Evolutionary conservation across 331 rosid species (phyloP).

Genomic region (Acacia pycnantha): DNA sequence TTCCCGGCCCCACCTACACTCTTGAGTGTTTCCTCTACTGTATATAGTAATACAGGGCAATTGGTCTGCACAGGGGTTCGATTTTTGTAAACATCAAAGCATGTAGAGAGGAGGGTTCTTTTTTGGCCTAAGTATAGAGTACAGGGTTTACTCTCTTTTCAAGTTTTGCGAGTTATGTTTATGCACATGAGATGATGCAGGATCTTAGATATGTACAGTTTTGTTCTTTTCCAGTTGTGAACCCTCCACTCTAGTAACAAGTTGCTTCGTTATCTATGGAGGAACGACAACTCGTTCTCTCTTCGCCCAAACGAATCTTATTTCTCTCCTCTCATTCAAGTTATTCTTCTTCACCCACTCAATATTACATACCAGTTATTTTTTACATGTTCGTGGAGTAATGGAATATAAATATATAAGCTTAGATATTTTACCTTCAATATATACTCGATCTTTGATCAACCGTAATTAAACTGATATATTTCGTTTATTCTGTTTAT

Average conservation of each 20-base stretch:
- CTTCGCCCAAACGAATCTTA: neutral
- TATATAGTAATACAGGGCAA: conserved; percentile 5
- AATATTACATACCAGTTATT: neutral
- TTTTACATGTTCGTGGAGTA: neutral
- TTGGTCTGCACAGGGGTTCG: conserved; percentile 15
- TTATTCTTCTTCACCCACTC: neutral
- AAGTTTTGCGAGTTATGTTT: neutral
- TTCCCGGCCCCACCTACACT: conserved; percentile 2
- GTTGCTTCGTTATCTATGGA: neutral
- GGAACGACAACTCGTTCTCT: neutral
- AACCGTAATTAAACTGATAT: no score
- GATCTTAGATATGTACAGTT: neutral
- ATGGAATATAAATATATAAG: neutral
- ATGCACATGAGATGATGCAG: neutral
- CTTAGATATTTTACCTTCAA: neutral
- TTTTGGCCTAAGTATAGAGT: neutral
- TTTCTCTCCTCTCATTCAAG: neutral
- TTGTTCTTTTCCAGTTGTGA: conserved; percentile 22
- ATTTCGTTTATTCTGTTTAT: no score
- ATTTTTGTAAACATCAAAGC: conserved; percentile 15
- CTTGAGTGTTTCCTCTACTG: neutral
- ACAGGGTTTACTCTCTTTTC: conserved; percentile 15
- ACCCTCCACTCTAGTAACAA: neutral
- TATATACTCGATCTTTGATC: neutral
- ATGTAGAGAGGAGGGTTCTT: neutral